These are phyloP conservation scores for Fusarium tricinctum DNA, from an alignment of 2,329 filamentous ascomycete genomes.

Conservation along the genomic window DNA sequence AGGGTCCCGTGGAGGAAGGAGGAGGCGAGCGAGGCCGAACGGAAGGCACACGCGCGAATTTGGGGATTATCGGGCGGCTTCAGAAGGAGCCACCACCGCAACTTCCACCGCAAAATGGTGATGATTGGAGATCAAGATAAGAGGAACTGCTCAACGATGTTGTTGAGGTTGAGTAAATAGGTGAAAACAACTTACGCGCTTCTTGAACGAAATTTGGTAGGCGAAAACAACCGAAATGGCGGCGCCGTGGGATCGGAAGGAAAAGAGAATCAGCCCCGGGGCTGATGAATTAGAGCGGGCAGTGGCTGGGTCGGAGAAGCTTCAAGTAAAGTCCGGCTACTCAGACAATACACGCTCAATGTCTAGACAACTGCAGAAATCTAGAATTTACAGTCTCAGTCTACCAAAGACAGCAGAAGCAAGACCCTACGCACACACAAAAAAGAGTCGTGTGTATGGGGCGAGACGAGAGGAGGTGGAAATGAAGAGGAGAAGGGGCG, in stretches of 20 bases:
- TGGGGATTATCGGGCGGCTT: conserved; percentile 38
- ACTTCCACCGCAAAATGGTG: conserved; percentile 7
- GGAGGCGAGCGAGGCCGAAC: conserved; percentile 41
- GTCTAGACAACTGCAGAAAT: conserved; percentile 14
- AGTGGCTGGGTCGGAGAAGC: conserved; percentile 30
- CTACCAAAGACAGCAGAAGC: conserved; percentile 5
- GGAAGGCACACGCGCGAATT: conserved; percentile 42
- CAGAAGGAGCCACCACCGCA: conserved; percentile 24
- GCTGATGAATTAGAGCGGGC: conserved; percentile 25
- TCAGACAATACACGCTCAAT: conserved; percentile 25
- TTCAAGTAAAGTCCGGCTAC: conserved; percentile 27
- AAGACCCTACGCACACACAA: background rate
- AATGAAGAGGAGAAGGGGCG: conserved; percentile 27
- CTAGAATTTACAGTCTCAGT: background rate
- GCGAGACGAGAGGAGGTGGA: conserved; percentile 21
- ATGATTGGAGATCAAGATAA: background rate
- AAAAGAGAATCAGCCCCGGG: conserved; percentile 23
- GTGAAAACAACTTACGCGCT: conserved; percentile 23
- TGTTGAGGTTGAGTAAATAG: background rate
- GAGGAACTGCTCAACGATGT: background rate
- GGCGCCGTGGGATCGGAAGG: conserved; percentile 38
- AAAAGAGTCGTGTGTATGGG: conserved; percentile 20
- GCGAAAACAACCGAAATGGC: conserved; percentile 37
- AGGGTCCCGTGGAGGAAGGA: conserved; percentile 39
- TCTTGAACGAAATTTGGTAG: conserved; percentile 12